phyloP scores from a whole-genome alignment of 345 rosid species.

The Acer saccharum region DNA sequence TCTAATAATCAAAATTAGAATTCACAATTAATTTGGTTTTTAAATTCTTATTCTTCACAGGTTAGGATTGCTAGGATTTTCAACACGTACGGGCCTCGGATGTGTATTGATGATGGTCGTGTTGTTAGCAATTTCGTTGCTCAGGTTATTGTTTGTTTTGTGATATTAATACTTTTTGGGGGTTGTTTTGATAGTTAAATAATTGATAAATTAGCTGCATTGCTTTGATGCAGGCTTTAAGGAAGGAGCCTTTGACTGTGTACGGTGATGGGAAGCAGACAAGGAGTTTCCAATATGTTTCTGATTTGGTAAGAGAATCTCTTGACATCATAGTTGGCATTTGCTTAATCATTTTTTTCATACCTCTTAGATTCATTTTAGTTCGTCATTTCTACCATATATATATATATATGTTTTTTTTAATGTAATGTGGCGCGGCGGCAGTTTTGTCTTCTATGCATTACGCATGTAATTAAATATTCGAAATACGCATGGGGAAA shows the following conservation, averaged over 20 bases:
- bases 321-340: neutral
- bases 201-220: slow-evolving; percentile 8
- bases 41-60: slow-evolving; percentile 35
- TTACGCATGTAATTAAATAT: neutral
- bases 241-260: slow-evolving; percentile 97
- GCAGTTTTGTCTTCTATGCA: neutral
- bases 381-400: too few relatives aligned
- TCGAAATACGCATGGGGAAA: neutral
- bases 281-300: slow-evolving; percentile 97
- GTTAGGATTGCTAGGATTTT: slow-evolving; percentile 96
- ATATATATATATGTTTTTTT: neutral
- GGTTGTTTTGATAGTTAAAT: neutral
- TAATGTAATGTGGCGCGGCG: too few relatives aligned
- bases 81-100: slow-evolving; percentile 95
- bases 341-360: neutral
- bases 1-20: too few relatives aligned
- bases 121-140: slow-evolving; percentile 99
- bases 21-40: neutral
- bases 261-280: slow-evolving; percentile 99
- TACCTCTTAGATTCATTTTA: neutral
- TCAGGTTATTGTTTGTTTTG: slow-evolving; percentile 48
- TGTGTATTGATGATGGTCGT: slow-evolving; percentile 99
- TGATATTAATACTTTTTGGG: neutral
- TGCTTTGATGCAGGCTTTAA: slow-evolving; percentile 65
- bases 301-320: slow-evolving; percentile 71